These are phyloP conservation scores for Paecilomyces fulvus DNA, from an alignment of 2,329 filamentous ascomycete species.

Conservation along the genomic window DNA sequence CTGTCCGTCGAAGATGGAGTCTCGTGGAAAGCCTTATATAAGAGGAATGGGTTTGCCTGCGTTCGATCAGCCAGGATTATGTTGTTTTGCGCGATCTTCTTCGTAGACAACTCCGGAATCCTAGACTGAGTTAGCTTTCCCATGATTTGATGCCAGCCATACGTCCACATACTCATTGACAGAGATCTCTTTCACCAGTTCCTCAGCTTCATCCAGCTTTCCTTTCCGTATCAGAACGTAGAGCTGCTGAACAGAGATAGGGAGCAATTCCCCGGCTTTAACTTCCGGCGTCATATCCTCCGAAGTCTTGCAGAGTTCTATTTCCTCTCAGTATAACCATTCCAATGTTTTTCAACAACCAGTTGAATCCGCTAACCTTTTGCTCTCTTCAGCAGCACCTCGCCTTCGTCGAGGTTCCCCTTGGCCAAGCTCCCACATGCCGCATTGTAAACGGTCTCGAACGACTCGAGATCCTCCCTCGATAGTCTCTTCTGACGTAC, in stretches of 20 bases:
- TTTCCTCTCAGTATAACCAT: neutral
- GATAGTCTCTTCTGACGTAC: constrained; percentile 46
- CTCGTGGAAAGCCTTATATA: constrained; percentile 48
- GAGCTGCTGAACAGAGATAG: constrained; percentile 53
- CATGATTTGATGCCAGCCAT: neutral
- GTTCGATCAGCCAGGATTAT: constrained; percentile 40
- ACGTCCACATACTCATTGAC: constrained; percentile 38
- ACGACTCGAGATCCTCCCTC: constrained; percentile 53
- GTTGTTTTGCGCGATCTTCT: constrained; percentile 54
- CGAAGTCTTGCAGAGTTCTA: constrained; percentile 51
- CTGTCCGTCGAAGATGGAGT: constrained; percentile 38
- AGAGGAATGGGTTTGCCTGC: constrained; percentile 48
- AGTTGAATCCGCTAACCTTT: constrained; percentile 33
- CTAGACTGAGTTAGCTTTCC: constrained; percentile 22
- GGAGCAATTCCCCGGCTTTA: constrained; percentile 50
- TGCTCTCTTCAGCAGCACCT: constrained; percentile 51
- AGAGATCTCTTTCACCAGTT: constrained; percentile 43
- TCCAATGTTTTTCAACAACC: constrained; percentile 3
- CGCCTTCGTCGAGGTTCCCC: constrained; percentile 50
- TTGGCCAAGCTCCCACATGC: constrained; percentile 55
- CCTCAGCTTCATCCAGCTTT: constrained; percentile 48
- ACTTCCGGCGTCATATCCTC: constrained; percentile 53
- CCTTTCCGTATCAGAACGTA: constrained; percentile 50
- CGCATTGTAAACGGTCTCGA: constrained; percentile 58
- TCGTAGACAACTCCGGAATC: constrained; percentile 50